Conservation (phyloP, 306 rosid species). For the Pyrus pyrifolia region DNA sequence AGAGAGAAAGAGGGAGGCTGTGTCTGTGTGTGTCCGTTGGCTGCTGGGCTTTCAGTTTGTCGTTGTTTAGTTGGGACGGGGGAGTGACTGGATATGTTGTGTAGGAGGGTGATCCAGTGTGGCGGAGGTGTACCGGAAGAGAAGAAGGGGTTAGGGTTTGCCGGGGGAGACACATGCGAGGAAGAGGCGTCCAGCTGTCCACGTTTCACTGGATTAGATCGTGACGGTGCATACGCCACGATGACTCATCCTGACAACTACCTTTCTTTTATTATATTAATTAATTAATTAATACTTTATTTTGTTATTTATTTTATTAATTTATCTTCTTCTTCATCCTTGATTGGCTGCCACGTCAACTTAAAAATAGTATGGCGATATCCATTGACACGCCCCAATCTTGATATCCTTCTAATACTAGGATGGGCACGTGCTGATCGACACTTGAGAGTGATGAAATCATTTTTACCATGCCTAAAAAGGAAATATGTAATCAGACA, state of each 20-base stretch:
- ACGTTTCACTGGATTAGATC: constrained; percentile 41
- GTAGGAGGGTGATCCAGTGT: constrained; percentile 21
- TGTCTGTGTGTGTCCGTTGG: not conserved
- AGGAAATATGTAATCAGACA: no score
- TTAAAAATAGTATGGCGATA: not conserved
- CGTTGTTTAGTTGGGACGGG: not conserved
- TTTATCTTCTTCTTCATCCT: not conserved
- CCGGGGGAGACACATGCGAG: constrained; percentile 43
- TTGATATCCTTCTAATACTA: no score
- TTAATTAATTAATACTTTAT: constrained; percentile 24
- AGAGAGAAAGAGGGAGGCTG: not conserved
- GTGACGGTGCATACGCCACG: constrained; percentile 32
- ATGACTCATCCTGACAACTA: constrained; percentile 62
- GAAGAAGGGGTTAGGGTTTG: constrained; percentile 25
- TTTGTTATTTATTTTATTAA: not conserved
- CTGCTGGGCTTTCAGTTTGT: not conserved
- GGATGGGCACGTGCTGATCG: accelerated
- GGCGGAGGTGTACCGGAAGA: constrained; percentile 27
- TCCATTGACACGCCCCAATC: no score
- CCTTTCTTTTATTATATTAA: constrained; percentile 18
- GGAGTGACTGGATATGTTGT: not conserved
- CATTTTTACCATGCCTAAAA: no score
- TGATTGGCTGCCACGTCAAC: not conserved
- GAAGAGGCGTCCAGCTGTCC: constrained; percentile 48
- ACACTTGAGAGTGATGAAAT: no score